A percentile compares a stretch with the other conserved stretches of the same genome.
These are phyloP conservation scores for Cucurbitaria berberidis DNA, from an alignment of 2,329 filamentous ascomycete genomes.

Conservation along the genomic window DNA sequence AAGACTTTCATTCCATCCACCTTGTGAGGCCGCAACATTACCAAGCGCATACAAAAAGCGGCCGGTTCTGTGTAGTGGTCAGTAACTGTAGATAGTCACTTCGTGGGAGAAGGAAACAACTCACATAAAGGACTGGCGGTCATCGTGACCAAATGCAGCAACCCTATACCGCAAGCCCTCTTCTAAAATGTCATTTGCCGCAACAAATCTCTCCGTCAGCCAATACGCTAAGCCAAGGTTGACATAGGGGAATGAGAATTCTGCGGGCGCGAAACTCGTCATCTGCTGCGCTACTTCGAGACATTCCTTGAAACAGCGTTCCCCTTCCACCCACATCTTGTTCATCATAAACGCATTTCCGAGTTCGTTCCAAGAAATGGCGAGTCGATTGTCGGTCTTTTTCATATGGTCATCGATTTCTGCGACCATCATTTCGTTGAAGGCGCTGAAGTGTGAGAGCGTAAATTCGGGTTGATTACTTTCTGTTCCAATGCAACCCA, in stretches of 20 bases:
- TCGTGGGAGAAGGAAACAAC: too few species aligned
- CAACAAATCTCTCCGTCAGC: too few species aligned
- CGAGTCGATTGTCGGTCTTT: neutral
- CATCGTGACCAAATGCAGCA: too few species aligned
- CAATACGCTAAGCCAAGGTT: neutral
- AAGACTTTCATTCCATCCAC: too few species aligned
- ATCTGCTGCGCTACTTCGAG: neutral
- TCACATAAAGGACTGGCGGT: too few species aligned
- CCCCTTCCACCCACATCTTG: neutral
- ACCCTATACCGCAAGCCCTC: too few species aligned
- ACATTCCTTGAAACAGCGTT: neutral
- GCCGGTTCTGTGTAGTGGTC: too few species aligned
- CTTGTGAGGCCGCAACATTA: too few species aligned
- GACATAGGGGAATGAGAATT: neutral
- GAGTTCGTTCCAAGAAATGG: neutral
- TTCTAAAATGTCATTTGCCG: too few species aligned
- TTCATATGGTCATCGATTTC: neutral
- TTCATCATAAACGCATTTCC: neutral
- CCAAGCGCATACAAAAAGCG: too few species aligned
- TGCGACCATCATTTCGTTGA: neutral
- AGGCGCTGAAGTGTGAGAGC: neutral
- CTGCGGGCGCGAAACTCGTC: neutral
- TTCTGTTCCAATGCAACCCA: neutral
- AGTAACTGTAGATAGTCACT: too few species aligned
- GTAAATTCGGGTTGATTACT: neutral